phyloP scores from a whole-genome alignment of 2,329 filamentous ascomycete genomes.

The Cercospora nicotianae region DNA sequence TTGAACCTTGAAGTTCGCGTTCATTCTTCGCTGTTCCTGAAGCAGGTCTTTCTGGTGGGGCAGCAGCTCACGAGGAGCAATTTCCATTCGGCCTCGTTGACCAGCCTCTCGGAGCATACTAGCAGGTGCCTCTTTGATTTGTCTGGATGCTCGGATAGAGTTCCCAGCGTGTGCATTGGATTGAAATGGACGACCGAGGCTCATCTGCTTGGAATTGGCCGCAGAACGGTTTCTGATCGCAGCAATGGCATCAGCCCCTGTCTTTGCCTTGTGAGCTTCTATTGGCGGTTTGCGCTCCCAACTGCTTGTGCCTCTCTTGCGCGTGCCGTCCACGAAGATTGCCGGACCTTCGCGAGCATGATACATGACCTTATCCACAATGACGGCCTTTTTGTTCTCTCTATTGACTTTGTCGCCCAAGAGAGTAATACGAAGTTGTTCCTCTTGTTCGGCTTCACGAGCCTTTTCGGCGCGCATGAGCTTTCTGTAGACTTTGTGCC shows the following conservation, averaged over 20 bases:
- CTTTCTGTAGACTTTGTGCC: slow-evolving; percentile 72
- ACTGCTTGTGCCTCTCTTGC: slow-evolving; percentile 14
- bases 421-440: slow-evolving; percentile 53
- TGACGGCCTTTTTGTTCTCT: slow-evolving; percentile 53
- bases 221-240: slow-evolving; percentile 28
- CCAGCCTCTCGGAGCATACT: slow-evolving; percentile 24
- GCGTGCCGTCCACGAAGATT: slow-evolving; percentile 24
- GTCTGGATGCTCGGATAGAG: slow-evolving; percentile 17
- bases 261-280: slow-evolving; percentile 16
- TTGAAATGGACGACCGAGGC: slow-evolving; percentile 19
- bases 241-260: slow-evolving; percentile 25
- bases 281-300: slow-evolving; percentile 3
- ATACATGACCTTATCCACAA: slow-evolving; percentile 29
- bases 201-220: slow-evolving; percentile 18
- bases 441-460: slow-evolving; percentile 38
- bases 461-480: slow-evolving; percentile 44
- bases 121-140: slow-evolving; percentile 23
- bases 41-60: slow-evolving; percentile 24
- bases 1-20: slow-evolving; percentile 15
- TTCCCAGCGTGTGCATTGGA: background rate
- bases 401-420: slow-evolving; percentile 59
- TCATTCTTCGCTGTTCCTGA: slow-evolving; percentile 17
- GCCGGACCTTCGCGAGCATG: slow-evolving; percentile 20
- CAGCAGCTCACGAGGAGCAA: slow-evolving; percentile 26
- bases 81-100: slow-evolving; percentile 14